A percentile compares a stretch with the other conserved stretches of the same genome.
These are phyloP conservation scores for Paramecium tetraurelia DNA, from an alignment of 73 alveolate species.

Conservation along the genomic window DNA sequence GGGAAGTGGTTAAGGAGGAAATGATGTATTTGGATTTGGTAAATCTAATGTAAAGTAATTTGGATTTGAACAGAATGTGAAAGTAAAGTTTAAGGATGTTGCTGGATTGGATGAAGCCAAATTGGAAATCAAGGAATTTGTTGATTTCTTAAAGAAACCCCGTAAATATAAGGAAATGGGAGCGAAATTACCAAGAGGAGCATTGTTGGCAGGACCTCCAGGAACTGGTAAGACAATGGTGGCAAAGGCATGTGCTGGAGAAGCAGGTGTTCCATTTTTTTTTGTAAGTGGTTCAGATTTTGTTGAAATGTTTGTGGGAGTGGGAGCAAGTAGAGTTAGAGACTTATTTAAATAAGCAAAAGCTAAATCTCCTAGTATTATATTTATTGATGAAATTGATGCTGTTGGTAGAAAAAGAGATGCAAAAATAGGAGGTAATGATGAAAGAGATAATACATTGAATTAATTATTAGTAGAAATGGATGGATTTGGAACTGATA, in stretches of 20 bases:
- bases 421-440: constrained; percentile 77
- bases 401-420: constrained; percentile 89
- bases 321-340: constrained; percentile 92
- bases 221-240: constrained; percentile 96
- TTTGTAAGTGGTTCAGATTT: constrained; percentile 98
- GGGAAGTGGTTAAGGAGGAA: constrained; percentile 43
- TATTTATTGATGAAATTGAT: constrained; percentile 95
- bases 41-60: constrained; percentile 66
- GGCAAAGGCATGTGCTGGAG: constrained; percentile 90
- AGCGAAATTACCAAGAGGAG: constrained; percentile 96
- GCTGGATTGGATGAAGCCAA: constrained; percentile 90
- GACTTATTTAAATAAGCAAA: constrained; percentile 91
- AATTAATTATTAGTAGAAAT: constrained; percentile 90
- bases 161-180: constrained; percentile 85
- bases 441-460: constrained; percentile 92
- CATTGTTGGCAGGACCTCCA: constrained; percentile 96
- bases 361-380: constrained; percentile 77
- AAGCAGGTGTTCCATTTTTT: constrained; percentile 98
- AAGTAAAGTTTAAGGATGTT: constrained; percentile 80
- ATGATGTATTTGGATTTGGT: constrained; percentile 63
- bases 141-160: constrained; percentile 86
- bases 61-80: constrained; percentile 75
- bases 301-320: constrained; percentile 97
- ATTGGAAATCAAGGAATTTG: constrained; percentile 87
- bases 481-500: constrained; percentile 92